phyloP scores from a whole-genome alignment of 2,329 filamentous ascomycete species.

The Thelonectria olida region DNA sequence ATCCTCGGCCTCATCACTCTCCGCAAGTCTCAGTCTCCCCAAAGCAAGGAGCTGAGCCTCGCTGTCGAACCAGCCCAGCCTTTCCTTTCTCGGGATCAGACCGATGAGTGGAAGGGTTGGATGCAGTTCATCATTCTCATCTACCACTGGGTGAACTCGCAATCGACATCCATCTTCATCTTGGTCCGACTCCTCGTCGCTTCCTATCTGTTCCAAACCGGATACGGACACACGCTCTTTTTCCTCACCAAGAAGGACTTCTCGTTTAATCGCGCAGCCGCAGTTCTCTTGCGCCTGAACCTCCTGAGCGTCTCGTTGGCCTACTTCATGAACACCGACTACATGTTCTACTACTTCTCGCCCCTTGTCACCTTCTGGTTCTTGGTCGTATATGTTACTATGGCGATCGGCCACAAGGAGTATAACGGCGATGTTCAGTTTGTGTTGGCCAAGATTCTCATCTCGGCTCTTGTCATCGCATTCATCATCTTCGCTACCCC shows the following conservation, averaged over 20 bases:
- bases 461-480: conserved; percentile 52
- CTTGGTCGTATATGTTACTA: conserved; percentile 62
- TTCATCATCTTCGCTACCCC: conserved; percentile 30
- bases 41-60: conserved; percentile 7
- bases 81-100: conserved; percentile 58
- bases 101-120: conserved; percentile 73
- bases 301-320: conserved; percentile 62
- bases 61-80: conserved; percentile 3
- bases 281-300: conserved; percentile 67
- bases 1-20: conserved; percentile 31
- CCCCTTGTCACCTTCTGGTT: conserved; percentile 70
- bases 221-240: conserved; percentile 68
- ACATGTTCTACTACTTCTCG: conserved; percentile 63
- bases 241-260: conserved; percentile 66
- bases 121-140: conserved; percentile 64
- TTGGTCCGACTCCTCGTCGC: conserved; percentile 63
- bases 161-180: conserved; percentile 57
- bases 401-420: conserved; percentile 50
- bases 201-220: conserved; percentile 69
- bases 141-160: conserved; percentile 64
- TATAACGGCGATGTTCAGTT: conserved; percentile 55
- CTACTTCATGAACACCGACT: conserved; percentile 65
- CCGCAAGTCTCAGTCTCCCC: conserved; percentile 26
- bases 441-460: conserved; percentile 58
- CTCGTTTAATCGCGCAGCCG: conserved; percentile 60